Evolutionary conservation across 495 filamentous ascomycete species (phyloP).

Genomic region (Penicillium steckii): DNA sequence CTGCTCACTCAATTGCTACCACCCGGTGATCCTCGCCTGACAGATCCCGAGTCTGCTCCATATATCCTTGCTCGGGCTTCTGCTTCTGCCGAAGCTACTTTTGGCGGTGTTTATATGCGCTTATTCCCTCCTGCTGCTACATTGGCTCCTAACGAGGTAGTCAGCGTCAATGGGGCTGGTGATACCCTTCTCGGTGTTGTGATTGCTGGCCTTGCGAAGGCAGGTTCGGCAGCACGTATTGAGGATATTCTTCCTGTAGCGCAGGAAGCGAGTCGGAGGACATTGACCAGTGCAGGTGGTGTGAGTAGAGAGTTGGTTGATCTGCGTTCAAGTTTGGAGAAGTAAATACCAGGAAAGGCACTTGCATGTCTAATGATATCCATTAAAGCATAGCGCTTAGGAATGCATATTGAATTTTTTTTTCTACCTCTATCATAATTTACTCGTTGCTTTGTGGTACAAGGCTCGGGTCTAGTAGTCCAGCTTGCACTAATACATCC

Average conservation of each 20-base stretch:
- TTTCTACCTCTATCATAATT: neutral
- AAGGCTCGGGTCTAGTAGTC: conserved; percentile 62
- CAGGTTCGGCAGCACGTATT: conserved; percentile 18
- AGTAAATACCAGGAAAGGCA: neutral
- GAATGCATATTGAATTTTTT: neutral
- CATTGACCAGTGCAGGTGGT: conserved; percentile 67
- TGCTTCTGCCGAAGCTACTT: conserved; percentile 41
- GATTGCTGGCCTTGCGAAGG: conserved; percentile 60
- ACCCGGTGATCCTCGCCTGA: conserved; percentile 62
- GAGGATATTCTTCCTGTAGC: conserved; percentile 47
- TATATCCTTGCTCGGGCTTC: conserved; percentile 65
- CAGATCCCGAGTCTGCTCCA: conserved; percentile 54
- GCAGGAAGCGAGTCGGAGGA: conserved; percentile 75
- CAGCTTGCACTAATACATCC: conserved; percentile 71
- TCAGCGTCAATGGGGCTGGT: conserved; percentile 91
- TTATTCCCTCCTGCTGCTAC: conserved; percentile 67
- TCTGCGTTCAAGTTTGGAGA: conserved; percentile 10
- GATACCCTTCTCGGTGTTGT: conserved; percentile 88
- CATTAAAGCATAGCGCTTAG: conserved; percentile 1
- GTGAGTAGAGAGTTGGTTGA: conserved; percentile 53
- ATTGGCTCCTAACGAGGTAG: conserved; percentile 59
- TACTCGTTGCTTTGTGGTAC: conserved; percentile 28
- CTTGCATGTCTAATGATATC: conserved; percentile 22
- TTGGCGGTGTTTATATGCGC: conserved; percentile 85
- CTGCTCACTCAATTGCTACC: conserved; percentile 70